Percentiles rank a stretch among this genome's conserved stretches.
Conservation (phyloP, 202 grass and related monocot species). For the Panicum virgatum region DNA sequence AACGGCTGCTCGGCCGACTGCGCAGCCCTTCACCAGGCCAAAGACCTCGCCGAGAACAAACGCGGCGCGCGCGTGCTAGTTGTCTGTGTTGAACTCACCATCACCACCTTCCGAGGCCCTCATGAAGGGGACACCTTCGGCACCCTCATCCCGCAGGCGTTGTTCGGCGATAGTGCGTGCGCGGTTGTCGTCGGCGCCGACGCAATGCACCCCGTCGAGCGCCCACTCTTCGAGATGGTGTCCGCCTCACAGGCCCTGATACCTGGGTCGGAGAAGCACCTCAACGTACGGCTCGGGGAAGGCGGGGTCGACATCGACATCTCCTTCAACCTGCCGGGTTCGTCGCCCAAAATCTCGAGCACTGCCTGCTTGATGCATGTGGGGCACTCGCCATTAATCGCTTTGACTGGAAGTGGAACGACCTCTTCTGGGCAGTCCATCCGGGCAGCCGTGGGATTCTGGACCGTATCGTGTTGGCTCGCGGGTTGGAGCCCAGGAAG, state of each 20-base stretch:
- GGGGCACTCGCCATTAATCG: not conserved
- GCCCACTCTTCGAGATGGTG: conserved; percentile 1
- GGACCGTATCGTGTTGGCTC: not conserved
- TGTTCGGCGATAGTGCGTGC: conserved; percentile 49
- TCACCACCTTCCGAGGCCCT: conserved; percentile 48
- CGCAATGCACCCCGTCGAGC: conserved; percentile 2
- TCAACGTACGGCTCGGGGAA: not conserved
- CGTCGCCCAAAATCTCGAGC: not conserved
- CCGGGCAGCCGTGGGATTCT: not conserved
- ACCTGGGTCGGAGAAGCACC: not conserved
- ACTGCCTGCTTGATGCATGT: not conserved
- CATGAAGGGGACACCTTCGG: conserved; percentile 27
- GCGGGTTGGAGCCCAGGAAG: not conserved
- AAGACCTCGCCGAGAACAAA: conserved; percentile 70
- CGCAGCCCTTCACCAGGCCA: conserved; percentile 50
- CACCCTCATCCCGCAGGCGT: conserved; percentile 42
- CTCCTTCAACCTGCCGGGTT: not conserved
- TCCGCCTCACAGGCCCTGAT: not conserved
- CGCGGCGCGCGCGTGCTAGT: conserved; percentile 50
- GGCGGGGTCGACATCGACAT: not conserved
- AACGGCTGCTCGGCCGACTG: conserved; percentile 51
- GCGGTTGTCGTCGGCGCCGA: conserved; percentile 51
- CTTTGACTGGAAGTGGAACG: not conserved
- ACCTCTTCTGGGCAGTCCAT: not conserved
- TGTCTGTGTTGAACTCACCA: conserved; percentile 56